Conservation (phyloP, 441 rosid genomes). For the Populus hybrid region DNA sequence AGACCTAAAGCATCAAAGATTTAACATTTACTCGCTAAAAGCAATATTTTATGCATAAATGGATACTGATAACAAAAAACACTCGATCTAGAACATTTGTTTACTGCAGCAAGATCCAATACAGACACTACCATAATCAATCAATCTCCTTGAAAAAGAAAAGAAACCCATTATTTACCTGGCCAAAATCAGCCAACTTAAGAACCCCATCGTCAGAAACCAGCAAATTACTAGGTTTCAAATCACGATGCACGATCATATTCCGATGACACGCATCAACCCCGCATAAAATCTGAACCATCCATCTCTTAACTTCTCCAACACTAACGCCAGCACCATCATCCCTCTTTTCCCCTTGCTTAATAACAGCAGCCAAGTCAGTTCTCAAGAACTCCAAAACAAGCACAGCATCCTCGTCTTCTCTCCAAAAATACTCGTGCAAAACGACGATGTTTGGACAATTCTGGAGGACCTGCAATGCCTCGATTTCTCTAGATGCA, state of each 20-base stretch:
- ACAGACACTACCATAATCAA: neutral
- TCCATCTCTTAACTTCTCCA: constrained; percentile 87
- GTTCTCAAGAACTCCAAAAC: constrained; percentile 76
- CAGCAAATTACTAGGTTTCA: constrained; percentile 87
- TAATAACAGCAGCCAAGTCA: constrained; percentile 63
- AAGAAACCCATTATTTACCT: constrained; percentile 36
- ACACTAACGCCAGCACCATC: constrained; percentile 31
- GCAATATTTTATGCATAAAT: neutral
- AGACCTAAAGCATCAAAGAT: neutral
- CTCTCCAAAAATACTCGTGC: constrained; percentile 93
- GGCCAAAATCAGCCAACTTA: constrained; percentile 94
- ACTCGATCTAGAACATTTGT: neutral
- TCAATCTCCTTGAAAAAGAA: neutral
- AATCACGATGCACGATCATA: constrained; percentile 83
- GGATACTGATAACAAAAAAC: neutral
- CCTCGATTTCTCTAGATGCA: constrained; percentile 90
- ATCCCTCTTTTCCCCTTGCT: constrained; percentile 42
- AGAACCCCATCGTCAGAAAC: constrained; percentile 68
- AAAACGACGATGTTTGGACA: constrained; percentile 69
- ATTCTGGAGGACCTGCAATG: constrained; percentile 64
- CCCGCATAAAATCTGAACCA: constrained; percentile 79
- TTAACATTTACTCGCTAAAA: neutral
- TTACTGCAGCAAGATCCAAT: neutral
- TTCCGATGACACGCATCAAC: constrained; percentile 77
- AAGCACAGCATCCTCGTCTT: constrained; percentile 92